Evolutionary conservation across 257 asterid genomes (phyloP), one percentile per base, ranked within the genome.

Genomic region (Mentha longifolia): DNA sequence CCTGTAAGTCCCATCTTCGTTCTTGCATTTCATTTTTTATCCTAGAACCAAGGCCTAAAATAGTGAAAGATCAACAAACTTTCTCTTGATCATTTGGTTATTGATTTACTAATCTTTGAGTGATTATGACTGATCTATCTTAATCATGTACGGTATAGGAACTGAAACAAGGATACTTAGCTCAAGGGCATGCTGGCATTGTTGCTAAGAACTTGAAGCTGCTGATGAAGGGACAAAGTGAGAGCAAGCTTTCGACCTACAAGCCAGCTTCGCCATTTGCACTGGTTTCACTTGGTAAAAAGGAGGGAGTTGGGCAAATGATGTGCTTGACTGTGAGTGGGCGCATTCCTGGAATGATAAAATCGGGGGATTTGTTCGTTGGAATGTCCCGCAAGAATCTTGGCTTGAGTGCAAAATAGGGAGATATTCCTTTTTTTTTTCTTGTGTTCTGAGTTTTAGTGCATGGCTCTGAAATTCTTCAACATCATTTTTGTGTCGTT

Each of bases 341-440:
- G 6, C 95, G 95, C 46, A 0, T 92, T 42, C 95, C 97, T 0
- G 98, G 97, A 12, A 83, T 86, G 73, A 60, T 92, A 8, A 92
- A 92, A 75, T 92, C 98, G 0, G 87, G 90, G 70, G 98, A 90
- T 83, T 76, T 92, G 83, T 92, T 87, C 10, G 96, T 92, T 6
- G 86, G 88, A 33, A 81, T 42, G 60, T 72, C 93, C 3, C 63
- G 97, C 39, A 84, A 82, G 71, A 70, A 69, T 3, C 89, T 86
- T 17, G 98, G 98, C 68, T 81, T 92, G 42, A 83, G 67, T 56
- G 25, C 41, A 4, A 11, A 25, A 13, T 77, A 51, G 37, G 72
- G 65, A 42, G 58, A 30, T 13, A 31, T 70, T 4, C 55, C 25
- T 41, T 47, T n/a, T 1, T 41, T 47, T n/a, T 1, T 47, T 7